Base-by-base conservation (phyloP, 345 rosid genomes). In the Zanthoxylum bungeanum region DNA sequence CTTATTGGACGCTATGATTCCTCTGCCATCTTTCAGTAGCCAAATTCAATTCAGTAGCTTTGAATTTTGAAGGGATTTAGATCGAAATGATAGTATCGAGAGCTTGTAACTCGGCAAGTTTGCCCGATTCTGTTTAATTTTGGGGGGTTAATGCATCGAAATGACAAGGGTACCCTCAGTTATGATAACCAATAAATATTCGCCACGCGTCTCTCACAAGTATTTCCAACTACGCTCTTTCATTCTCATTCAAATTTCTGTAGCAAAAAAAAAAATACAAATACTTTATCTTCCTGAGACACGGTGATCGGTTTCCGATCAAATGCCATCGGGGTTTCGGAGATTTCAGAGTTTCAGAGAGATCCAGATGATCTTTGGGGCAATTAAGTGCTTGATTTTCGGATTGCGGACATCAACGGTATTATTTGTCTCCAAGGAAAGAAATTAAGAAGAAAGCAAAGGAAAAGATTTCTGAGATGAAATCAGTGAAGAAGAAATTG, bases 11-110 rank as follows among this genome's bases (percentile, higher is more conserved):
- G 80, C 31, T 72, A 63, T 2, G 86, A 73, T 76, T 83, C 96
- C 51, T 91, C 97, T 31, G 69, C 93, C 98, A 93, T 93, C 75
- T 72, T 74, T 47, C 73, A 27, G 50, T 68, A 5, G 50, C 53
- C 22, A 37, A 53, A 14, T 31, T 51, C 31, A 39, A 36, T 53
- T 49, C 6, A 44, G 34, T 28, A 0, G 42, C 57, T 34, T 51
- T 44, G 49, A 44, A 14, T 1, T 44, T 44, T 44, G 17, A 16
- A 44, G 49, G 19, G 19, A 14, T 44, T 44, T 44, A 44, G 49
- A 44, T 44, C 49, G 49, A 44, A 44, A 14, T 44, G 49, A 44
- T 17, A 3, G 17, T 3, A 4, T 8, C 49, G 19, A 44, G 19
- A 14, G 49, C 49, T 44, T 14, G 4, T 44, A 44, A 44, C 49